phyloP scores from a whole-genome alignment of 352 stramenopile genomes.

The Pythium myriotylum region DNA sequence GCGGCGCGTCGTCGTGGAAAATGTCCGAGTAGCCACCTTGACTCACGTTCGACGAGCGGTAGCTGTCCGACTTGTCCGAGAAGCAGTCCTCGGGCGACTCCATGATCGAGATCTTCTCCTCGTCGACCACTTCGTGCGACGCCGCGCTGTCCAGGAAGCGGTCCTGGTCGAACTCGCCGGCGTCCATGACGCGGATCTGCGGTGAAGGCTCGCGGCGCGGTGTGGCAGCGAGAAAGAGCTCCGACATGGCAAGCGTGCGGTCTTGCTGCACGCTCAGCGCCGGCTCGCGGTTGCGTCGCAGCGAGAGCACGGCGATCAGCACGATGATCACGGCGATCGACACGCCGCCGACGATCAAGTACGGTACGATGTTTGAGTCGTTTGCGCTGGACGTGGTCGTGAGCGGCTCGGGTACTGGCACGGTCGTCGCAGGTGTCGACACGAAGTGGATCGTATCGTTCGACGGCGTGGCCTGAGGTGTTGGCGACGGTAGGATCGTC shows the following conservation, averaged over 20 bases:
- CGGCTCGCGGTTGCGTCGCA: slow-evolving; percentile 22
- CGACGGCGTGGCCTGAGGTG: background rate
- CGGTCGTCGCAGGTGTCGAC: background rate
- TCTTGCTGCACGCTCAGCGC: slow-evolving; percentile 21
- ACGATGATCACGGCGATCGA: slow-evolving; percentile 15
- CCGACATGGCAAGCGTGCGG: slow-evolving; percentile 26
- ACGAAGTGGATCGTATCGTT: slow-evolving; percentile 21
- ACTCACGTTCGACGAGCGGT: slow-evolving; percentile 14
- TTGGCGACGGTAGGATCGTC: background rate
- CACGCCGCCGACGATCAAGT: slow-evolving; percentile 10
- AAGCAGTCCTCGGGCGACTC: slow-evolving; percentile 13
- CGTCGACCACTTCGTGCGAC: slow-evolving; percentile 19
- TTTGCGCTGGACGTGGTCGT: background rate
- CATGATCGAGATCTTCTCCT: slow-evolving; percentile 10
- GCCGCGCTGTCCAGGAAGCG: background rate
- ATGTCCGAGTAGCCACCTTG: slow-evolving; percentile 10
- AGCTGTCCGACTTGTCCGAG: slow-evolving; percentile 26
- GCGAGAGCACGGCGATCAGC: slow-evolving; percentile 14
- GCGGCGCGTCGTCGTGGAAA: slow-evolving; percentile 17
- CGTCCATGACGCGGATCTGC: background rate
- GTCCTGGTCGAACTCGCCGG: background rate
- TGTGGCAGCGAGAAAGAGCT: slow-evolving; percentile 28
- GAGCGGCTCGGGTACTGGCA: slow-evolving; percentile 7
- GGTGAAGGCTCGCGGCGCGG: background rate
- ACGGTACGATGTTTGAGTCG: slow-evolving; percentile 4